Evolutionary conservation across 2,329 filamentous ascomycete species (phyloP).

Genomic region (Calonectria montana): DNA sequence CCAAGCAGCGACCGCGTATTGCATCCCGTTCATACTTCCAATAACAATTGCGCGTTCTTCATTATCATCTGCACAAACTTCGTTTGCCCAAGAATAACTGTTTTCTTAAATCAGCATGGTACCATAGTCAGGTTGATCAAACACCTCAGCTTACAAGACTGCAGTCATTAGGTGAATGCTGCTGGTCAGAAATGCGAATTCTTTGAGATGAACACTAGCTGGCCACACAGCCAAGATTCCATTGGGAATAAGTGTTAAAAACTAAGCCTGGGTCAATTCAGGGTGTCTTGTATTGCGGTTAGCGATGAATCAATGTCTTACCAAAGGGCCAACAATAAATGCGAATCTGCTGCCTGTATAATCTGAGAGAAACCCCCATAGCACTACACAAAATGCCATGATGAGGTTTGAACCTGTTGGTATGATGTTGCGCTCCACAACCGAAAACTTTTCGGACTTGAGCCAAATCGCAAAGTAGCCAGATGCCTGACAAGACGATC

Average conservation of each 20-base stretch:
- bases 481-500: background rate
- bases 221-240: background rate
- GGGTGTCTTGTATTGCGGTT: too few species aligned
- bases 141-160: background rate
- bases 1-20: background rate
- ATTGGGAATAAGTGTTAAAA: background rate
- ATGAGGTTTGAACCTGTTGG: background rate
- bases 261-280: background rate
- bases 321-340: background rate
- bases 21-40: slow-evolving; percentile 1
- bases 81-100: background rate
- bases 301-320: background rate
- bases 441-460: background rate
- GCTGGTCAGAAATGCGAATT: background rate
- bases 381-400: background rate
- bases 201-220: background rate
- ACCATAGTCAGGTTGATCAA: too few species aligned
- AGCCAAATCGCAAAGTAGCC: background rate
- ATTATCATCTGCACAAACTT: background rate
- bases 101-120: background rate
- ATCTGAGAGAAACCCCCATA: background rate
- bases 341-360: background rate
- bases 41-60: background rate
- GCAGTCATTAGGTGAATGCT: background rate
- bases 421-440: background rate